Evolutionary conservation across 306 rosid species (phyloP).

Genomic region (Arachis stenosperma): DNA sequence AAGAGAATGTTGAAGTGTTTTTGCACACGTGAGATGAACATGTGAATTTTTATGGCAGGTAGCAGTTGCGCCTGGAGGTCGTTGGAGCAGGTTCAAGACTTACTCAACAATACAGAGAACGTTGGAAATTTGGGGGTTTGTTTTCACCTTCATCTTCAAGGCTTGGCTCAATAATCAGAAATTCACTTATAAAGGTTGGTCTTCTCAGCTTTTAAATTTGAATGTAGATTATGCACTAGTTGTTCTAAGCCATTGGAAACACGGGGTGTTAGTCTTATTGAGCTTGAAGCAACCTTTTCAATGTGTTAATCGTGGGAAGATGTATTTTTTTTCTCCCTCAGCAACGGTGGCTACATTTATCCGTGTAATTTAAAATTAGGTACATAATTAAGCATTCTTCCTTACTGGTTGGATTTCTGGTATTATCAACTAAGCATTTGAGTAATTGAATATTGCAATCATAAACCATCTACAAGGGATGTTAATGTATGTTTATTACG

Average conservation of each 20-base stretch:
- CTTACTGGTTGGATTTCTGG: slow-evolving; percentile 14
- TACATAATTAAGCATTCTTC: background rate
- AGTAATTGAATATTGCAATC: slow-evolving; percentile 6
- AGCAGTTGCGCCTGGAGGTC: slow-evolving; percentile 93
- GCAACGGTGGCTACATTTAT: no score
- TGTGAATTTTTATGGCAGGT: slow-evolving; percentile 58
- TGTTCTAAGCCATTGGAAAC: slow-evolving; percentile 1
- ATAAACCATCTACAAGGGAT: slow-evolving; percentile 7
- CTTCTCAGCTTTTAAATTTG: background rate
- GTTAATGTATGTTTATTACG: background rate
- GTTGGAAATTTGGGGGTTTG: slow-evolving; percentile 99
- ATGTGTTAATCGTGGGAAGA: no score
- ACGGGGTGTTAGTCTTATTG: background rate
- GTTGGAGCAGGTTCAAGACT: slow-evolving; percentile 96
- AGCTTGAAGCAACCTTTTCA: slow-evolving; percentile 5
- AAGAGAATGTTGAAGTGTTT: slow-evolving; percentile 17
- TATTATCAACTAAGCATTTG: slow-evolving; percentile 8
- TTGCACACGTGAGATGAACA: slow-evolving; percentile 4
- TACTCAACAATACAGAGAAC: slow-evolving; percentile 97
- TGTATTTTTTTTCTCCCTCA: no score
- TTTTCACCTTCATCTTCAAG: slow-evolving; percentile 71
- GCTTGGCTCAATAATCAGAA: slow-evolving; percentile 84
- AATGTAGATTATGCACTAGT: background rate
- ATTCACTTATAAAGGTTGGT: slow-evolving; percentile 78
- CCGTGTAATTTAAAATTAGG: no score